Percentiles rank a stretch among this genome's conserved stretches.
Conservation (phyloP, 495 filamentous ascomycete species). For the Podospora anserina region DNA sequence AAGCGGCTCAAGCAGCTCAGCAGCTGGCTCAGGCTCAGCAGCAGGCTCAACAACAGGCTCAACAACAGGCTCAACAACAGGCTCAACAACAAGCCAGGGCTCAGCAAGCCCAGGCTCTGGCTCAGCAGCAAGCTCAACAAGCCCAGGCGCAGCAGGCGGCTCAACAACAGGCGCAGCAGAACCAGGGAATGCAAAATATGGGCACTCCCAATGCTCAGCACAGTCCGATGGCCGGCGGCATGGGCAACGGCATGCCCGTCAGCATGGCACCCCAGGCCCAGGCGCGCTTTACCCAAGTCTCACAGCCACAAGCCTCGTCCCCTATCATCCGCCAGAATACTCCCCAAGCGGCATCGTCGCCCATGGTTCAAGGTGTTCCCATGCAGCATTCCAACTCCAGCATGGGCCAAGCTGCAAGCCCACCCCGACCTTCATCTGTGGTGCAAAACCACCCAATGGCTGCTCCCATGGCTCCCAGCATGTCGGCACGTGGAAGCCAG, state of each 20-base stretch:
- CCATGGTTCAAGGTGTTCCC: constrained; percentile 65
- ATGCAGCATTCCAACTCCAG: constrained; percentile 80
- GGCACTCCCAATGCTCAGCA: constrained; percentile 40
- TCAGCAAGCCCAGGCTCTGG: constrained; percentile 35
- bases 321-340: constrained; percentile 77
- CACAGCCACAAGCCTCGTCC: constrained; percentile 71
- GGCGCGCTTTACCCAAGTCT: constrained; percentile 55
- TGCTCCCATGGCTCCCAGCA: constrained; percentile 62
- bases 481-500: constrained; percentile 76
- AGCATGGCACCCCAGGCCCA: constrained; percentile 54
- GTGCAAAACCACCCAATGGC: constrained; percentile 66
- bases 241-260: constrained; percentile 43
- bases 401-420: constrained; percentile 64
- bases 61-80: constrained; percentile 13
- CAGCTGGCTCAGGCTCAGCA: constrained; percentile 39
- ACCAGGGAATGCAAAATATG: constrained; percentile 31
- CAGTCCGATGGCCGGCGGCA: constrained; percentile 26
- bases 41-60: constrained; percentile 40
- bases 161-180: constrained; percentile 33
- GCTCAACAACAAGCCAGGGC: constrained; percentile 36
- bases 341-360: constrained; percentile 73
- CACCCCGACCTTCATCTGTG: constrained; percentile 72
- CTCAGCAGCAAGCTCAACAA: constrained; percentile 43
- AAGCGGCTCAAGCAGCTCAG: constrained; percentile 33
- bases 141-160: constrained; percentile 43